Evolutionary conservation across 202 grass and related monocot genomes (phyloP), one percentile per base, ranked within the genome.

Genomic region (Schoenoplectus triqueter): DNA sequence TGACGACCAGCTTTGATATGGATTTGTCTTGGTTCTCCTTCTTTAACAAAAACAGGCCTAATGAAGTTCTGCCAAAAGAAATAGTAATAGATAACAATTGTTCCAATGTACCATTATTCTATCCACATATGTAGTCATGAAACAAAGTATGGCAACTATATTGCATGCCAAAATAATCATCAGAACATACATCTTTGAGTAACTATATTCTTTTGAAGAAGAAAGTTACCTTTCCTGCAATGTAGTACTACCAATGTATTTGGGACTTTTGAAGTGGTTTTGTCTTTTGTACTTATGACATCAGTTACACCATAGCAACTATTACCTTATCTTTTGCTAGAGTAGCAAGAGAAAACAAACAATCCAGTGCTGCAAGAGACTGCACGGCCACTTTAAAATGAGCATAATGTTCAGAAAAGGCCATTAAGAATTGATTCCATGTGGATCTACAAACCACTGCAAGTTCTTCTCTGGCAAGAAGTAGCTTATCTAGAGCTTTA

Each of bases 401-500:
- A 1, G 87, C 82, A 80, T 95, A 92, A 73, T 95, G 90, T 87
- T 93, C 89, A 14, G 85, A 10, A 3, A 98, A 98, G 66, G 81
- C 72, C 81, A 75, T 84, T 56, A 95, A 86, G 74, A 98, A 98
- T 65, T 88, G 89, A 73, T 91, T 85, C 95, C 95, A 98, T n/a
- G 92, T 85, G 9, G 85, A 85, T 79, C 84, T 92, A 88, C 95
- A 98, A 57, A 87, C 84, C 87, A 93, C 88, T 75, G 86, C 73
- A 65, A 98, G 88, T 67, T 98, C 89, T 90, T 98, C 95, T 80
- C 89, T 92, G 82, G 89, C 91, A 79, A 98, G 88, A 72, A 93
- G 80, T 62, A 95, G 87, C 63, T 81, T 83, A 62, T 98, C 92
- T 59, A 98, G 66, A 81, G 88, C 90, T 80, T 91, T 92, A 64